Percentiles rank a stretch among this genome's conserved stretches.
phyloP scores from a whole-genome alignment of 495 filamentous ascomycete species.

The Tuber umbilicatum region DNA sequence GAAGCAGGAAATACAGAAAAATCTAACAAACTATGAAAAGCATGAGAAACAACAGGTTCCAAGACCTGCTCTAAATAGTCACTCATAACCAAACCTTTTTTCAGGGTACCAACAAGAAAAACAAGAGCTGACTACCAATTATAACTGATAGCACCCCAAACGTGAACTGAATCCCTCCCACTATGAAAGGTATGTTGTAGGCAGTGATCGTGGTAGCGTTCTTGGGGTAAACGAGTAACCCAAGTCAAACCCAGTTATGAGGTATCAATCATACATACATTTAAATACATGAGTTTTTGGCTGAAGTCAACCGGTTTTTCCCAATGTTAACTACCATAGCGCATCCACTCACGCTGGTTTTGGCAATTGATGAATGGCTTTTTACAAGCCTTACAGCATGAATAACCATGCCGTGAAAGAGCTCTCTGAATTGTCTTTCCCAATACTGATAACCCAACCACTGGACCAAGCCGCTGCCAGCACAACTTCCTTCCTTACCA shows the following conservation, averaged over 20 bases:
- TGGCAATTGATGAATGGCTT: no score
- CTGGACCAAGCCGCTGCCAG: no score
- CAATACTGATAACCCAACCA: no score
- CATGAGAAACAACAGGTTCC: not conserved
- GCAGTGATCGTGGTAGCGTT: not conserved
- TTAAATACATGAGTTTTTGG: not conserved
- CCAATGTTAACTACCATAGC: not conserved
- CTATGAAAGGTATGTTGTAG: not conserved
- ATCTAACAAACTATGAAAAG: not conserved
- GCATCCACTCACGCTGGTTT: not conserved
- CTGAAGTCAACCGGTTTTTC: no score
- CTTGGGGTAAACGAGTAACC: not conserved
- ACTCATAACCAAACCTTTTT: not conserved
- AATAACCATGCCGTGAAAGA: no score
- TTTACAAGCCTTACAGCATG: no score
- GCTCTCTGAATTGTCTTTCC: no score
- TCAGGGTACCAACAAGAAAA: not conserved
- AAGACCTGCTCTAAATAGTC: not conserved
- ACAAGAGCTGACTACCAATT: not conserved
- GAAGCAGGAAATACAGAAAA: not conserved
- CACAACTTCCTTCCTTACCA: no score
- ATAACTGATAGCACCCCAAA: not conserved
- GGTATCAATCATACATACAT: not conserved
- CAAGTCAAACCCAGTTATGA: not conserved
- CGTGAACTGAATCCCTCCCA: not conserved